Evolutionary conservation across 805 yeast genomes (phyloP).

Genomic region (Saturnispora gosingensis): DNA sequence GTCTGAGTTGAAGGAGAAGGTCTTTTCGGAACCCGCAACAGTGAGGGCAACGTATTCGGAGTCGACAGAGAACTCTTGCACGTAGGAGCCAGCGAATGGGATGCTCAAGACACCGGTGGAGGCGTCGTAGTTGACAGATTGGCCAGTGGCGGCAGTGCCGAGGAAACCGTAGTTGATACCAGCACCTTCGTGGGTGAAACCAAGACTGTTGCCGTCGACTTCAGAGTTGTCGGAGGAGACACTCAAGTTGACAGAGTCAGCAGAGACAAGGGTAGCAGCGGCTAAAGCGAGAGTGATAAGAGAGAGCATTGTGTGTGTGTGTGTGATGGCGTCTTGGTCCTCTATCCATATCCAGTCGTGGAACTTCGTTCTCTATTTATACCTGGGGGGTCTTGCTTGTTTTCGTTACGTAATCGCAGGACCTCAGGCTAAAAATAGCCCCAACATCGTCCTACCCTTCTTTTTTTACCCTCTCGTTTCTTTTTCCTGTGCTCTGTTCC

Average conservation of each 20-base stretch:
- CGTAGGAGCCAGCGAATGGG: neutral
- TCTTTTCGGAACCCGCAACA: slow-evolving; percentile 11
- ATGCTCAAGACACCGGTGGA: slow-evolving; percentile 11
- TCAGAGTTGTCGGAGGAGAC: slow-evolving; percentile 22
- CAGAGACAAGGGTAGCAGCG: slow-evolving; percentile 11
- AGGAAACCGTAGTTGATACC: slow-evolving; percentile 34
- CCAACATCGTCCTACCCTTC: neutral
- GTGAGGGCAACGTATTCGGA: slow-evolving; percentile 10
- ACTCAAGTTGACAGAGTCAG: slow-evolving; percentile 17
- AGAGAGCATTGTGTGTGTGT: slow-evolving; percentile 7
- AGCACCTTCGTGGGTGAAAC: slow-evolving; percentile 39
- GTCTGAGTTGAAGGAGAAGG: slow-evolving; percentile 13
- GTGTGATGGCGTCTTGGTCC: neutral
- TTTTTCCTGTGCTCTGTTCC: neutral
- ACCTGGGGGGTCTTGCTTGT: neutral
- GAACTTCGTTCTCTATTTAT: neutral
- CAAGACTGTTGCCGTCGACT: slow-evolving; percentile 23
- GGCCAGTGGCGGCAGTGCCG: slow-evolving; percentile 1
- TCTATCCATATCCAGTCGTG: neutral
- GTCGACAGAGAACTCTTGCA: slow-evolving; percentile 1
- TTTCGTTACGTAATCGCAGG: neutral
- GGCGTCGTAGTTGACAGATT: slow-evolving; percentile 11
- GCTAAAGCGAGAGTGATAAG: slow-evolving; percentile 5
- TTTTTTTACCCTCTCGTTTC: neutral
- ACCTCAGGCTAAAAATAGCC: neutral